Percentiles rank a stretch among this genome's conserved stretches.
Evolutionary conservation across 2,329 filamentous ascomycete species (phyloP).

Genomic region (Colletotrichum sidae): DNA sequence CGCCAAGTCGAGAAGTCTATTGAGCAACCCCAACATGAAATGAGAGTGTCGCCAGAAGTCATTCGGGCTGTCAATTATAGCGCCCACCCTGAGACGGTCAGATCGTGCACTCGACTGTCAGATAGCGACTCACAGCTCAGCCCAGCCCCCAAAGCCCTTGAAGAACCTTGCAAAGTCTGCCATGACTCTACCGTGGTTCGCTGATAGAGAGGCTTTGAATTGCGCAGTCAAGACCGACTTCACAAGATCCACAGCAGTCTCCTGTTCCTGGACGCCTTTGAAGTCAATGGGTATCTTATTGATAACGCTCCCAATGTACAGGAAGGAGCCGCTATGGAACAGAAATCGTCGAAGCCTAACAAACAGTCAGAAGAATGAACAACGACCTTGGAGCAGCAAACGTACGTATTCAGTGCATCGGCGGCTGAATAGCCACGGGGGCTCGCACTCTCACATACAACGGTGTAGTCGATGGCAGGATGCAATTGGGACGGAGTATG

Average conservation of each 20-base stretch:
- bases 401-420: slow-evolving; percentile 17
- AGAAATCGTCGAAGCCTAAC: slow-evolving; percentile 24
- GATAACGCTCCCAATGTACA: slow-evolving; percentile 12
- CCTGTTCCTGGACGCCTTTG: background rate
- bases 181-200: slow-evolving; percentile 25
- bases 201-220: slow-evolving; percentile 9
- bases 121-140: slow-evolving; percentile 6
- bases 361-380: background rate
- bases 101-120: background rate
- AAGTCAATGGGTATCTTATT: slow-evolving; percentile 15
- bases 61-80: background rate
- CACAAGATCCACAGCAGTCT: slow-evolving; percentile 2
- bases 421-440: slow-evolving; percentile 3
- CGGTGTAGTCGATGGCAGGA: slow-evolving; percentile 16
- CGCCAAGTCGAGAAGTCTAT: slow-evolving; percentile 24
- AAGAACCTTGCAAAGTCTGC: slow-evolving; percentile 23
- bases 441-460: slow-evolving; percentile 14
- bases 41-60: slow-evolving; percentile 2
- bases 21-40: slow-evolving; percentile 27
- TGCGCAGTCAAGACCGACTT: background rate
- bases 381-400: too few relatives aligned
- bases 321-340: slow-evolving; percentile 8
- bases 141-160: slow-evolving; percentile 14
- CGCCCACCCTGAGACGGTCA: slow-evolving; percentile 16
- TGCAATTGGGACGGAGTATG: background rate